A percentile compares a stretch with the other conserved stretches of the same genome.
Evolutionary conservation across 805 yeast species (phyloP).

Genomic region (Candida xiaguanensis): DNA sequence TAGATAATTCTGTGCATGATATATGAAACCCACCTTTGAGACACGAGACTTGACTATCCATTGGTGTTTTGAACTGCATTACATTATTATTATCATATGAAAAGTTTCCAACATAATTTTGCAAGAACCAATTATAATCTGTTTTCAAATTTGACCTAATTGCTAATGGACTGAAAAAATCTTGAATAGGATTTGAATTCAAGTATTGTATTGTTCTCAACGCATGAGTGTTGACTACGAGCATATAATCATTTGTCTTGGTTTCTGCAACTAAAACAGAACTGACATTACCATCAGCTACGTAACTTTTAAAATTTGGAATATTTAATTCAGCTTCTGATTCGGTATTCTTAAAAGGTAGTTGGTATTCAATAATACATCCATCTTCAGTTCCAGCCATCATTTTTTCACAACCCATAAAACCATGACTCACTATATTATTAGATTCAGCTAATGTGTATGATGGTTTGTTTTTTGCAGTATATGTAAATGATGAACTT

Average conservation of each 20-base stretch:
- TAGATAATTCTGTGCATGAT: slow-evolving; percentile 25
- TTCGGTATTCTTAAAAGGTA: slow-evolving; percentile 23
- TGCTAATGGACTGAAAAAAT: slow-evolving; percentile 23
- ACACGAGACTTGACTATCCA: not conserved
- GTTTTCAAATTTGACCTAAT: slow-evolving; percentile 25
- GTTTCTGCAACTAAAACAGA: slow-evolving; percentile 25
- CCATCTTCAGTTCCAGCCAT: slow-evolving; percentile 62
- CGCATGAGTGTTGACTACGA: slow-evolving; percentile 31
- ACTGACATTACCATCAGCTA: slow-evolving; percentile 30
- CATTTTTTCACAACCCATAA: slow-evolving; percentile 39
- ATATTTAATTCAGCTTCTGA: slow-evolving; percentile 14
- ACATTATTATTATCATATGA: slow-evolving; percentile 20
- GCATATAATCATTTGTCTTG: slow-evolving; percentile 14
- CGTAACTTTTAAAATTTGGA: slow-evolving; percentile 31
- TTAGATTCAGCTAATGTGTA: slow-evolving; percentile 8
- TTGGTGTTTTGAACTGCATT: not conserved
- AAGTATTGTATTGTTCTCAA: slow-evolving; percentile 21
- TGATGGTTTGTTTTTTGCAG: slow-evolving; percentile 7
- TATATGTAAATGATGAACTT: slow-evolving; percentile 22
- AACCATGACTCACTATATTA: slow-evolving; percentile 47
- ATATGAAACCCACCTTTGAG: slow-evolving; percentile 27
- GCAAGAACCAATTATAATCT: slow-evolving; percentile 23
- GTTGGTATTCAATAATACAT: slow-evolving; percentile 51
- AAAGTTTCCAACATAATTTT: slow-evolving; percentile 23
- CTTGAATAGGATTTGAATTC: slow-evolving; percentile 23